Conservation (phyloP, 352 stramenopile species). For the Globisporangium alternatum region DNA sequence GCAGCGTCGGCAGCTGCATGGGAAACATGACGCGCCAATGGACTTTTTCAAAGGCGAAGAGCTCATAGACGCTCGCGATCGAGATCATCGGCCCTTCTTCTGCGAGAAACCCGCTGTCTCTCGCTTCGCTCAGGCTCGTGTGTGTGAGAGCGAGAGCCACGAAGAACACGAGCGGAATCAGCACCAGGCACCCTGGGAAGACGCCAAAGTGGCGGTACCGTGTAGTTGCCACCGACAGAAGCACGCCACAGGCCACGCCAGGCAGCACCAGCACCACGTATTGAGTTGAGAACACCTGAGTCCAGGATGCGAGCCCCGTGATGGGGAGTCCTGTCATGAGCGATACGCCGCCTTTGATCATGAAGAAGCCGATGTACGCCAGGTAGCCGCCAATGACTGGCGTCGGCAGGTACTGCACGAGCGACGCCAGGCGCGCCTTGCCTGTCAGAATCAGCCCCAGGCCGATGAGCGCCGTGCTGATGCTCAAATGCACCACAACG, state of each 20-base stretch:
- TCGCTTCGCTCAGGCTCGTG: constrained; percentile 84
- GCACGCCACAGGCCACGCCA: constrained; percentile 62
- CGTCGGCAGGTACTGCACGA: constrained; percentile 95
- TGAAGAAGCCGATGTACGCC: constrained; percentile 96
- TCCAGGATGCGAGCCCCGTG: constrained; percentile 67
- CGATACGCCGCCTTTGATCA: constrained; percentile 87
- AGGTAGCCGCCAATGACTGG: constrained; percentile 96
- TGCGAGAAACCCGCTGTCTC: constrained; percentile 83
- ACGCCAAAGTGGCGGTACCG: constrained; percentile 66
- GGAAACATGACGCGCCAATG: constrained; percentile 79
- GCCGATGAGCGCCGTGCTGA: constrained; percentile 89
- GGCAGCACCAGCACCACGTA: constrained; percentile 76
- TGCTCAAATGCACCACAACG: constrained; percentile 89
- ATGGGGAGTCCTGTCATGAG: constrained; percentile 83
- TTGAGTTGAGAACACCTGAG: constrained; percentile 47
- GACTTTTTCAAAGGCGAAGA: constrained; percentile 74
- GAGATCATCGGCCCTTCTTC: constrained; percentile 27
- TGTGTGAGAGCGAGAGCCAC: constrained; percentile 60
- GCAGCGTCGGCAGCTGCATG: constrained; percentile 55
- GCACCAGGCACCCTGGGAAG: constrained; percentile 51
- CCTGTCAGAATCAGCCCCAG: constrained; percentile 91
- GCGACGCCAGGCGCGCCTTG: constrained; percentile 85
- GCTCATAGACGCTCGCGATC: constrained; percentile 43
- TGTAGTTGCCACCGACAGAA: constrained; percentile 69
- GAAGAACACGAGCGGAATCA: constrained; percentile 86